Base-by-base conservation (phyloP, 768 basidiomycete genomes). In the Pleurotus platypus region DNA sequence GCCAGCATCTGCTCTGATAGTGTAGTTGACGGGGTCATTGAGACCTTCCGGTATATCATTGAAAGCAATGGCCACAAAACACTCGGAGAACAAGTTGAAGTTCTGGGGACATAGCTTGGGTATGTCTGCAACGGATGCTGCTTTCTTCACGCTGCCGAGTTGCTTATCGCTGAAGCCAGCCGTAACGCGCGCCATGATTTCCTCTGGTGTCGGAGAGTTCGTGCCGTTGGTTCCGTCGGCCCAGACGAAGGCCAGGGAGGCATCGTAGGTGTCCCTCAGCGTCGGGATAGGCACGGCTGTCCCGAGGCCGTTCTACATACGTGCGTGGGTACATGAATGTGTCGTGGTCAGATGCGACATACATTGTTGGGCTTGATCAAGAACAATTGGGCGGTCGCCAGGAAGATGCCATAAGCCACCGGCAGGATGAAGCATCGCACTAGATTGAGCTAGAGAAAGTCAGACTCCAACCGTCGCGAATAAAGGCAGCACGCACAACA, bases 21-120 rank as follows among this genome's bases (percentile, higher is more conserved):
- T 91, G 66, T 92, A 92, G 58, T 86, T 83, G 61, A 89, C 63
- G 5, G 78, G 69, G 8, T 58, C 66, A n/a, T 66, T 63, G 15
- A 64, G 57, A 57, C 62, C 66, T 0, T 70, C 61, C 2, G 87
- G 84, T 27, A 89, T 72, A 46, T 78, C 75, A 60, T 79, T 75
- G 68, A 92, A 90, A 0, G 78, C 70, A 12, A 92, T 67, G 1
- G 76, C 89, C 1, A 83, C 87, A 62, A 79, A 92, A 65, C 90
- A 92, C 57, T 82, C 73, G 2, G 89, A 90, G 50, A 82, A 77
- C 6, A 77, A 62, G 49, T 87, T 84, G 72, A 88, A 90, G 70
- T 92, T 92, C 64, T 87, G 82, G 6, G 84, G 88, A 64, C 90
- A 92, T 35, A 72, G 66, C 0, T 72, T 60, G 0, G 81, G 76